Evolutionary conservation across 1,139 yeast genomes (phyloP).

Genomic region (Suhomyces maxii): DNA sequence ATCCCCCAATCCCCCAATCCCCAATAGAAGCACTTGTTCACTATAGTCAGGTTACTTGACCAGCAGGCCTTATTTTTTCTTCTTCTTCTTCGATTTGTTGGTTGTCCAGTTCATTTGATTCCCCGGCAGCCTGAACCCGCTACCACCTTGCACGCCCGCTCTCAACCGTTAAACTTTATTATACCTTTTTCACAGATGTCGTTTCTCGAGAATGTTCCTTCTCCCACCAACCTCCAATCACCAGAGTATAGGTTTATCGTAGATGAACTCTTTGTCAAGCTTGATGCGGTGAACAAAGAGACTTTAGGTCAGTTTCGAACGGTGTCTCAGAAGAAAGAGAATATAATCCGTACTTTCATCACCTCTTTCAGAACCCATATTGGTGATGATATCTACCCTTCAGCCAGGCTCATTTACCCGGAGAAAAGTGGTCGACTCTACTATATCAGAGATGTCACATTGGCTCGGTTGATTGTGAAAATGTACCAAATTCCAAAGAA

Average conservation of each 20-base stretch:
- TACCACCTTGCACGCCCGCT: too few relatives aligned
- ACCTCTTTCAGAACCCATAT: slow-evolving; percentile 61
- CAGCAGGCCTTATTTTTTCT: too few relatives aligned
- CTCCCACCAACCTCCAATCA: slow-evolving; percentile 12
- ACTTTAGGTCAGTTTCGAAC: slow-evolving; percentile 29
- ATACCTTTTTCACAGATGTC: slow-evolving; percentile 8
- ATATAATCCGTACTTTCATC: slow-evolving; percentile 48
- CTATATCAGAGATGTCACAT: slow-evolving; percentile 51
- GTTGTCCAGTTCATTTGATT: too few relatives aligned
- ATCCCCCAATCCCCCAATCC: too few relatives aligned
- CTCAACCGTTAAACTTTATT: too few relatives aligned
- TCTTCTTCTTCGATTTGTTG: too few relatives aligned
- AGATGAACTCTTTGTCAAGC: slow-evolving; percentile 32
- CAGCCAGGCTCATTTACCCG: slow-evolving; percentile 62
- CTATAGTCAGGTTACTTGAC: too few relatives aligned
- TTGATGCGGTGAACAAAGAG: slow-evolving; percentile 31
- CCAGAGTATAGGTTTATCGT: slow-evolving; percentile 32
- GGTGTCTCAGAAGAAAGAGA: slow-evolving; percentile 32
- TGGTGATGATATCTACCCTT: slow-evolving; percentile 72
- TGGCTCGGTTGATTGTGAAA: slow-evolving; percentile 44
- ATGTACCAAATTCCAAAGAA: slow-evolving; percentile 37
- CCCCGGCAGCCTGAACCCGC: too few relatives aligned
- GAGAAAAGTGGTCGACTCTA: slow-evolving; percentile 57
- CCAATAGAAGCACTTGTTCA: too few relatives aligned
- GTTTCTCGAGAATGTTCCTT: slow-evolving; percentile 12